Conservation (phyloP, 768 basidiomycete genomes). For the Suillus alpinus region DNA sequence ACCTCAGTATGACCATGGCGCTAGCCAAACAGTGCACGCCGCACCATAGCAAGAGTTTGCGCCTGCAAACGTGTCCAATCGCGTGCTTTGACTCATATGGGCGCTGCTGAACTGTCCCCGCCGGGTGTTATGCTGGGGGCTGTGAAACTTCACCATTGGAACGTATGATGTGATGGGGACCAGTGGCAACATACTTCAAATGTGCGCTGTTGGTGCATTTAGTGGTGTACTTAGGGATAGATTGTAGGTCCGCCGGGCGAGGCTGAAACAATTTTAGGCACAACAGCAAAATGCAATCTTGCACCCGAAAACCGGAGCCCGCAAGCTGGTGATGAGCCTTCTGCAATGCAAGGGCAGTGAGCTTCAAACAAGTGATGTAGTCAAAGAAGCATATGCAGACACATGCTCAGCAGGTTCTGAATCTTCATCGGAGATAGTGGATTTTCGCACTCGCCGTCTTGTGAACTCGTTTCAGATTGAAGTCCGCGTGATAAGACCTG, state of each 20-base stretch:
- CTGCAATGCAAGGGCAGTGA: neutral
- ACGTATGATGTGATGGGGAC: slow-evolving; percentile 1
- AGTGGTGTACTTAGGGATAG: neutral
- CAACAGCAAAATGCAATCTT: neutral
- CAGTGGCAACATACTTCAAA: neutral
- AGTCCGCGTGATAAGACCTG: neutral
- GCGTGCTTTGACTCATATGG: neutral
- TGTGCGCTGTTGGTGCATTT: neutral
- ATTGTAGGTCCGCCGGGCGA: neutral
- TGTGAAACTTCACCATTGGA: neutral
- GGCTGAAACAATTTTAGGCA: neutral
- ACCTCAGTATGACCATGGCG: neutral
- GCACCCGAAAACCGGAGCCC: neutral
- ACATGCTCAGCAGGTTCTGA: neutral
- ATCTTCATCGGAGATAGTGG: neutral
- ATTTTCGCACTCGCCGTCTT: neutral
- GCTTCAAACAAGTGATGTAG: neutral
- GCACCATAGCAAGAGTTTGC: neutral
- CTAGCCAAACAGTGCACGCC: neutral
- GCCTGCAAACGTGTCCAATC: neutral
- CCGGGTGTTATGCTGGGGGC: neutral
- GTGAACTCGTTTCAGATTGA: neutral
- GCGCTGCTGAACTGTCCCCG: neutral
- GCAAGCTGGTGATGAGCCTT: neutral
- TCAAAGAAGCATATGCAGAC: neutral